phyloP scores from a whole-genome alignment of 345 rosid genomes.

The Adansonia digitata region DNA sequence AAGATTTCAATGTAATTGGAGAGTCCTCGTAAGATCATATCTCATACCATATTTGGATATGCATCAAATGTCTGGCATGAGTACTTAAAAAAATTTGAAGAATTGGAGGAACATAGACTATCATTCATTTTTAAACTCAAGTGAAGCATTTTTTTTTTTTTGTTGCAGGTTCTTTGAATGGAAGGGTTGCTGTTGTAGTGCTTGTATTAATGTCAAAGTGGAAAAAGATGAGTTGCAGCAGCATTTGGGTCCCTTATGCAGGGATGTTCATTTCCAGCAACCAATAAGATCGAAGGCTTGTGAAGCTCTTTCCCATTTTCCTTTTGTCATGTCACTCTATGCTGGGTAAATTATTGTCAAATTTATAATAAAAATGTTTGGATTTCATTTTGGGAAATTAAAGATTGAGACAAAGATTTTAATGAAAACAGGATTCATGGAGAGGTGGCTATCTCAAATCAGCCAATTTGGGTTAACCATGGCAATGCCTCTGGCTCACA shows the following conservation, averaged over 20 bases:
- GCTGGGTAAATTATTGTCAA: conserved; percentile 44
- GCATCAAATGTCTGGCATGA: too few relatives aligned
- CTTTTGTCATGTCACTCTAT: conserved; percentile 58
- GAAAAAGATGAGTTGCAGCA: conserved; percentile 25
- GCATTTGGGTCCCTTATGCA: conserved; percentile 34
- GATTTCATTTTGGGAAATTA: not conserved
- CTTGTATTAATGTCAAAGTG: conserved; percentile 27
- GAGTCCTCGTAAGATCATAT: too few relatives aligned
- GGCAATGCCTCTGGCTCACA: conserved; percentile 25
- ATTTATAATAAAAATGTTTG: not conserved
- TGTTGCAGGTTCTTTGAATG: conserved; percentile 63
- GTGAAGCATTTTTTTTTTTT: not conserved
- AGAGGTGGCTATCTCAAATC: conserved; percentile 58
- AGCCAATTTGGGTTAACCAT: conserved; percentile 51
- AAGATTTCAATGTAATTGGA: too few relatives aligned
- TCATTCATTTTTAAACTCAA: not conserved
- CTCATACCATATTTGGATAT: too few relatives aligned
- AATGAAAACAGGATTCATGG: conserved; percentile 58
- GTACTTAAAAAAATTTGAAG: too few relatives aligned
- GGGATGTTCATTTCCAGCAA: conserved; percentile 52
- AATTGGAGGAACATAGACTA: too few relatives aligned
- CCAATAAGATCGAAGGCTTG: conserved; percentile 50
- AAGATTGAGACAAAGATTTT: conserved; percentile 6
- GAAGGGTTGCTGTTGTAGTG: conserved; percentile 81
- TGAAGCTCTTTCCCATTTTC: conserved; percentile 58